Evolutionary conservation across 2,329 filamentous ascomycete genomes (phyloP).

Genomic region (Beauveria sp.): DNA sequence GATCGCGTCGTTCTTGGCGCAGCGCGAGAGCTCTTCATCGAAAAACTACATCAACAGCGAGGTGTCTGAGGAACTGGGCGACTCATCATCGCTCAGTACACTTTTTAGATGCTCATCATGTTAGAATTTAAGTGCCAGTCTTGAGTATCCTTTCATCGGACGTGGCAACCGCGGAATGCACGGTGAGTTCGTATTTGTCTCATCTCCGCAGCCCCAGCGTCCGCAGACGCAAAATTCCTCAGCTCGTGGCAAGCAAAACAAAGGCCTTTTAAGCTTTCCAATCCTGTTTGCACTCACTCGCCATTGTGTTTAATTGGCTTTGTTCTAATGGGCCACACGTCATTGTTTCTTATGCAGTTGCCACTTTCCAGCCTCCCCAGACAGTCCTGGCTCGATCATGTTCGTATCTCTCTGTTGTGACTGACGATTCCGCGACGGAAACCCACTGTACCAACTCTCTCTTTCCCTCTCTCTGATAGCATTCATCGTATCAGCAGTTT

Average conservation of each 20-base stretch:
- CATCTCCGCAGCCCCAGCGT: not conserved
- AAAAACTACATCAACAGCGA: not conserved
- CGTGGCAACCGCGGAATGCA: not conserved
- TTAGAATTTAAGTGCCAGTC: too few species aligned
- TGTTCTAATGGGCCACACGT: not conserved
- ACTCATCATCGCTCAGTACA: not conserved
- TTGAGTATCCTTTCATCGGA: not conserved
- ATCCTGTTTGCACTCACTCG: not conserved
- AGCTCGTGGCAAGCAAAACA: not conserved
- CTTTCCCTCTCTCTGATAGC: not conserved
- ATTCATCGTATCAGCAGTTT: too few species aligned
- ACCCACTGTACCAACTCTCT: not conserved
- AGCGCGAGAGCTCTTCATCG: not conserved
- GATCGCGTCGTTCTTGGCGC: not conserved
- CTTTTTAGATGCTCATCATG: not conserved
- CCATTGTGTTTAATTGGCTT: not conserved
- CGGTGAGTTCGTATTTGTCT: not conserved
- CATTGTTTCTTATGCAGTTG: not conserved
- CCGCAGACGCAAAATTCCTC: not conserved
- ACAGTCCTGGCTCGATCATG: not conserved
- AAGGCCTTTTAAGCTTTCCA: not conserved
- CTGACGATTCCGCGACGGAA: not conserved
- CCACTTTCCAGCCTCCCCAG: not conserved
- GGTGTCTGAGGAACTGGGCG: not conserved
- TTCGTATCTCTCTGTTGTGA: not conserved